These are phyloP conservation scores for Kodamaea hsintzibuensis DNA, from an alignment of 805 yeast genomes.

Conservation along the genomic window DNA sequence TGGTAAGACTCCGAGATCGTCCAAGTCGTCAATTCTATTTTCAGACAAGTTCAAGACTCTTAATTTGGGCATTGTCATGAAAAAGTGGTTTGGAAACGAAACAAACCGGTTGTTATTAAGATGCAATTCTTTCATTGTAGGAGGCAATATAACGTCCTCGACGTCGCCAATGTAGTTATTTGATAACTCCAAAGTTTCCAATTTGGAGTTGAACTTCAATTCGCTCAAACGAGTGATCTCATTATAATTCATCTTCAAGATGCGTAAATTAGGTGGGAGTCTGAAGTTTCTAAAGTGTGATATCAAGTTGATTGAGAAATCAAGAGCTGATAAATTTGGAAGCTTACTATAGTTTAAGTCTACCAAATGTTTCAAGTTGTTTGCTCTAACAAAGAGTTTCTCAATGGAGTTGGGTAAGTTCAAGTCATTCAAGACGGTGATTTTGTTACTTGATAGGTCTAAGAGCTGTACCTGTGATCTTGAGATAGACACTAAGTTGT, in stretches of 20 bases:
- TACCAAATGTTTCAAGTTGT: constrained; percentile 13
- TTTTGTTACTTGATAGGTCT: constrained; percentile 18
- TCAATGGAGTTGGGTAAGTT: constrained; percentile 15
- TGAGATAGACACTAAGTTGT: constrained; percentile 1
- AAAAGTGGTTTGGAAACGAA: constrained; percentile 17
- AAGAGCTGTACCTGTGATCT: constrained; percentile 10
- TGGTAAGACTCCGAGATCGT: constrained; percentile 24
- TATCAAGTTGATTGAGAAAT: constrained; percentile 16
- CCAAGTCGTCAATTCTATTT: constrained; percentile 23
- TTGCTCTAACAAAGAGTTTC: constrained; percentile 16
- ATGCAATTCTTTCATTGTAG: constrained; percentile 14
- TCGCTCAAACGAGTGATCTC: constrained; percentile 6
- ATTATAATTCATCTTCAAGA: constrained; percentile 17
- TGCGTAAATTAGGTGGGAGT: constrained; percentile 13
- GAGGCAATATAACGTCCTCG: constrained; percentile 15
- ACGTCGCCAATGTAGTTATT: constrained; percentile 14
- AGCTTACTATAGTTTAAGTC: constrained; percentile 13
- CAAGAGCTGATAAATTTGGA: constrained; percentile 12
- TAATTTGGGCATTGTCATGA: constrained; percentile 12
- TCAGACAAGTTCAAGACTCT: constrained; percentile 15
- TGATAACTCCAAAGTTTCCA: constrained; percentile 18
- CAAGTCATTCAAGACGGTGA: constrained; percentile 14
- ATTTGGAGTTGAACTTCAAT: constrained; percentile 10
- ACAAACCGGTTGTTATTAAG: constrained; percentile 16
- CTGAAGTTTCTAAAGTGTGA: constrained; percentile 4